A percentile compares a stretch with the other conserved stretches of the same genome.
These are phyloP conservation scores for Penicillium sumatraense DNA, from an alignment of 2,329 filamentous ascomycete genomes.

Conservation along the genomic window DNA sequence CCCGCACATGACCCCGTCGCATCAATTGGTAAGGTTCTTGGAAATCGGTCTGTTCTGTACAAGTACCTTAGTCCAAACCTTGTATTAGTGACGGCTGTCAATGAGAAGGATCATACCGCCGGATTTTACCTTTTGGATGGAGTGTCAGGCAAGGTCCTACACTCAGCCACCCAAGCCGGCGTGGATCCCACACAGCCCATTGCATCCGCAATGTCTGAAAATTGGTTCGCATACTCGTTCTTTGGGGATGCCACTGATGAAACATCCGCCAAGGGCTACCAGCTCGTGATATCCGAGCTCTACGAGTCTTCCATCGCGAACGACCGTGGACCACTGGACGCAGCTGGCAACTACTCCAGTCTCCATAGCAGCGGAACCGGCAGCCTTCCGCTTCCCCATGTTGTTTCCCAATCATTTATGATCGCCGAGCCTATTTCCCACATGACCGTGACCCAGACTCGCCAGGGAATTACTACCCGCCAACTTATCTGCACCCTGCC, in stretches of 20 bases:
- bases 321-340: conserved; percentile 78
- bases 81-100: conserved; percentile 72
- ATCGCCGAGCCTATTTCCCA: conserved; percentile 77
- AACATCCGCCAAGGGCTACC: conserved; percentile 73
- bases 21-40: conserved; percentile 91
- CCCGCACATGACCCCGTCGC: conserved; percentile 84
- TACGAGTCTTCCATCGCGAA: conserved; percentile 86
- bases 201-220: conserved; percentile 81
- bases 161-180: conserved; percentile 70
- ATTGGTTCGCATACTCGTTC: conserved; percentile 92
- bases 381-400: conserved; percentile 68
- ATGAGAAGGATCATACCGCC: conserved; percentile 60
- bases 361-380: conserved; percentile 63
- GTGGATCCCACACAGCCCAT: conserved; percentile 77
- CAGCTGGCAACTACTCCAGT: conserved; percentile 75
- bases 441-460: conserved; percentile 83
- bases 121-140: conserved; percentile 83
- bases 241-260: conserved; percentile 58
- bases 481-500: conserved; percentile 81
- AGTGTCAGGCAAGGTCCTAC: conserved; percentile 78
- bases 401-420: conserved; percentile 79
- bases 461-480: conserved; percentile 86
- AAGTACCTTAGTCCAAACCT: conserved; percentile 94
- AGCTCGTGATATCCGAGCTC: conserved; percentile 83
- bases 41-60: conserved; percentile 91